Conservation (phyloP, 2,329 filamentous ascomycete genomes). For the Fusarium beomiforme region DNA sequence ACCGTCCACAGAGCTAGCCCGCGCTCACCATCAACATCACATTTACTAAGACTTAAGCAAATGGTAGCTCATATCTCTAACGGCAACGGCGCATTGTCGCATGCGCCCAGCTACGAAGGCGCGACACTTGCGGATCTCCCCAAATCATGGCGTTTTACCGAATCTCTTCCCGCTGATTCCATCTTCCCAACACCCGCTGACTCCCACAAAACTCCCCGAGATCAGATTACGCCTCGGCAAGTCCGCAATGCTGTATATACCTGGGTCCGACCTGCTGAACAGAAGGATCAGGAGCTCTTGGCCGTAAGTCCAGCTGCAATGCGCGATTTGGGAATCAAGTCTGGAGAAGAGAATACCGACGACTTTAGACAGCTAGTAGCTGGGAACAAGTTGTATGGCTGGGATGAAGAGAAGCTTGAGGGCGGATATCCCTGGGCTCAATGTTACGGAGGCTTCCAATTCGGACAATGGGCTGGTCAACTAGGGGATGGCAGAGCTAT, state of each 20-base stretch:
- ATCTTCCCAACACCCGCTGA: slow-evolving; percentile 81
- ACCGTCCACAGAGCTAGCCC: slow-evolving; percentile 45
- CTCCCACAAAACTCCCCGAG: slow-evolving; percentile 83
- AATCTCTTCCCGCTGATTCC: slow-evolving; percentile 78
- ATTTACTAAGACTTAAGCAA: slow-evolving; percentile 37
- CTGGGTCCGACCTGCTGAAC: slow-evolving; percentile 84
- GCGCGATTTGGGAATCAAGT: slow-evolving; percentile 79
- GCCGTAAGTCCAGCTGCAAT: slow-evolving; percentile 83
- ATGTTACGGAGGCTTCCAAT: slow-evolving; percentile 88
- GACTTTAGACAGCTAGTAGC: slow-evolving; percentile 82
- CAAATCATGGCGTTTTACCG: slow-evolving; percentile 73
- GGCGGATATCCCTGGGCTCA: slow-evolving; percentile 97
- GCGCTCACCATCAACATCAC: slow-evolving; percentile 37
- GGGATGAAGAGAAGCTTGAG: slow-evolving; percentile 71
- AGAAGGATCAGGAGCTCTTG: slow-evolving; percentile 79
- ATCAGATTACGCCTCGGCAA: slow-evolving; percentile 79
- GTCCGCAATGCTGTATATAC: slow-evolving; percentile 90
- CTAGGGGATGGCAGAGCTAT: slow-evolving; percentile 95
- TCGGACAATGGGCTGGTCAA: slow-evolving; percentile 94
- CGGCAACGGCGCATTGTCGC: slow-evolving; percentile 41
- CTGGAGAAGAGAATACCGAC: slow-evolving; percentile 73
- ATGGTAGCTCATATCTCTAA: slow-evolving; percentile 50
- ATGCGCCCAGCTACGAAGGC: slow-evolving; percentile 38
- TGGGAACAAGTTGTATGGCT: slow-evolving; percentile 85
- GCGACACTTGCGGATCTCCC: slow-evolving; percentile 64